Base-by-base conservation (phyloP, 2,329 filamentous ascomycete species). In the Saccharata proteae region DNA sequence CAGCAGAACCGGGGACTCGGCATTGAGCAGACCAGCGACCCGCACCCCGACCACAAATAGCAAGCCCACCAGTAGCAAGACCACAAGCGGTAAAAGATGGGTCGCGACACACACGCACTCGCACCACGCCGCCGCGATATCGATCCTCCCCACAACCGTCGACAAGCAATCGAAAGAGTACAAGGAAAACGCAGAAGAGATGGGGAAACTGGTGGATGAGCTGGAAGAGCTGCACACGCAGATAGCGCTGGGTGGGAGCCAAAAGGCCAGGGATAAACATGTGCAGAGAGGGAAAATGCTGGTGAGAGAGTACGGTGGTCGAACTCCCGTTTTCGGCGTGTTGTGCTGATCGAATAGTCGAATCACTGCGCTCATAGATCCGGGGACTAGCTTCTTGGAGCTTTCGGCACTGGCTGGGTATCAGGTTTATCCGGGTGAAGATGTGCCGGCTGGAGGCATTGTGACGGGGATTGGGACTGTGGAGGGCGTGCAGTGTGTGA, bases 401-500 rank as follows among this genome's bases (percentile, higher is more conserved):
- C 67, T 98, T n/a, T 92, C 83, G 12, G 74, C 85, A n/a, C 65
- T 96, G 46, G 88, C 88, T 0, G 88, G 82, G 11, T 71, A 93
- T 50, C 77, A 81, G 36, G 65, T 94, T 30, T 96, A 96, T 49
- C 72, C 77, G 0, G 83, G 80, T 35, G 85, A 88, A 36, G 82
- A 93, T 11, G 80, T 94, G 2, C 83, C 88, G 0, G 79, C 83
- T 0, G 90, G 80, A 16, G 88, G 85, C 5, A 90, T 98, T 43
- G 84, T 98, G 37, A 92, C 90, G 0, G 90, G 88, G 1, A 74
- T 96, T 31, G 88, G 88, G 3, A 79, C 80, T 2, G 81, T 98
- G 16, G 80, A 90, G 52, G 88, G 88, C 10, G 84, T 93, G 16
- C 79, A 77, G 23, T 96, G 88, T 55, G 79, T 94, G 62, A 81